phyloP scores from a whole-genome alignment of 2,329 filamentous ascomycete genomes.

The Penicillium rolfsii region DNA sequence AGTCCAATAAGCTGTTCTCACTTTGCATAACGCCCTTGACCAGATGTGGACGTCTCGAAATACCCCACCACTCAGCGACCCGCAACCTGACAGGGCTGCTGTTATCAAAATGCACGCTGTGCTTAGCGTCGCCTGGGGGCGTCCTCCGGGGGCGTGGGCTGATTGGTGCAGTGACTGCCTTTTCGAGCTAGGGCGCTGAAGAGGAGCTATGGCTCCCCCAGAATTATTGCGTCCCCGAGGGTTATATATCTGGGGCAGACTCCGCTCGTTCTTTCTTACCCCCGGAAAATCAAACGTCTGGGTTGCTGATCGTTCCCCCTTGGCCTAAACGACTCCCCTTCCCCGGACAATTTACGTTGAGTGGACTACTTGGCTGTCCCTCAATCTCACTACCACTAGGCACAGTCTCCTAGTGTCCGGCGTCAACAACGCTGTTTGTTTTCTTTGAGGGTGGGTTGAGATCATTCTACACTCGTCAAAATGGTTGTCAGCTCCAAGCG shows the following conservation, averaged over 20 bases:
- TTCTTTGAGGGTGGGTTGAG: not conserved
- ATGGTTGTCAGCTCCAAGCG: conserved; percentile 35
- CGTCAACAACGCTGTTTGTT: not conserved
- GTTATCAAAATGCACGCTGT: conserved; percentile 23
- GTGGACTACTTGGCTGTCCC: not conserved
- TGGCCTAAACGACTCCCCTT: not conserved
- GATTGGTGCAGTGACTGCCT: conserved; percentile 21
- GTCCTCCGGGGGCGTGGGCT: conserved; percentile 14
- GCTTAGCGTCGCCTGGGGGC: conserved; percentile 27
- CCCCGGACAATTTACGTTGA: not conserved
- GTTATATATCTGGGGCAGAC: conserved; percentile 24
- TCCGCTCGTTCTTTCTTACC: conserved; percentile 13
- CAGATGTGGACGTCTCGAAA: conserved; percentile 21
- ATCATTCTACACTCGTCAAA: conserved; percentile 9
- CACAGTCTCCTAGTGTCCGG: not conserved
- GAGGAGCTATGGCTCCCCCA: conserved; percentile 9
- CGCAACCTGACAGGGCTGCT: conserved; percentile 16
- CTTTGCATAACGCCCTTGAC: not conserved
- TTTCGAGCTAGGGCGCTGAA: conserved; percentile 11
- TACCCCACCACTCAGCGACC: conserved; percentile 37
- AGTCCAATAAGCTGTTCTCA: conserved; percentile 19
- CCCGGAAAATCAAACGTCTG: conserved; percentile 10
- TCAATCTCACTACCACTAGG: not conserved
- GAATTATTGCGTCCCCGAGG: not conserved
- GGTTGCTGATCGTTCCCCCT: conserved; percentile 1